phyloP scores from a whole-genome alignment of 495 filamentous ascomycete species.

The Barbatosphaeria neglecta region DNA sequence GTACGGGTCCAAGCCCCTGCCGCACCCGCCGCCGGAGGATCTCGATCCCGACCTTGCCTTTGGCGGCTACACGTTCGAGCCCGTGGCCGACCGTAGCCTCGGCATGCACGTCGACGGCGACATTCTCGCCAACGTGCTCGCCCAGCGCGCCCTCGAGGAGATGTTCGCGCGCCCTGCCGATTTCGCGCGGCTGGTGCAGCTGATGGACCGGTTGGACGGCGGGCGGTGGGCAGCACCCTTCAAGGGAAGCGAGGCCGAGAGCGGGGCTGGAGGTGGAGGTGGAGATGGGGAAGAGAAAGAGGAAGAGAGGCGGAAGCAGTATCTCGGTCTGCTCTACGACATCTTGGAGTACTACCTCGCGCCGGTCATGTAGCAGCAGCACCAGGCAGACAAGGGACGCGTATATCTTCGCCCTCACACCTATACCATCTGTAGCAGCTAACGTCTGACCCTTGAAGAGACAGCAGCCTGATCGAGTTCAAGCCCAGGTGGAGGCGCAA shows the following conservation, averaged over 20 bases:
- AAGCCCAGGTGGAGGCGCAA: too few relatives aligned
- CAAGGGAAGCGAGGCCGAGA: not conserved
- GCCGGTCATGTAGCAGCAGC: slow-evolving; percentile 28
- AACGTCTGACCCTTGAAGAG: too few relatives aligned
- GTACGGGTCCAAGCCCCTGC: slow-evolving; percentile 4
- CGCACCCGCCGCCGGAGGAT: slow-evolving; percentile 2
- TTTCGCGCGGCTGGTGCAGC: slow-evolving; percentile 14
- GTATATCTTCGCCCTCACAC: too few relatives aligned
- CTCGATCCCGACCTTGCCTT: too few relatives aligned
- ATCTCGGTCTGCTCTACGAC: slow-evolving; percentile 28
- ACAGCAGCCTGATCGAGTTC: too few relatives aligned
- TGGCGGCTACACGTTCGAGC: too few relatives aligned
- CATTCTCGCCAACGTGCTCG: slow-evolving; percentile 42
- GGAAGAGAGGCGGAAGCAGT: slow-evolving; percentile 2
- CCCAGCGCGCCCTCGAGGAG: slow-evolving; percentile 32
- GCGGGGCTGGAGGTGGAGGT: not conserved
- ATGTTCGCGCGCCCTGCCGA: slow-evolving; percentile 21
- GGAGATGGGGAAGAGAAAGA: not conserved
- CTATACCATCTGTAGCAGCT: too few relatives aligned
- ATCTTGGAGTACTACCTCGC: slow-evolving; percentile 35
- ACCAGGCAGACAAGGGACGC: too few relatives aligned
- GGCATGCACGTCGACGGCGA: slow-evolving; percentile 60
- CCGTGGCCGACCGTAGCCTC: slow-evolving; percentile 12
- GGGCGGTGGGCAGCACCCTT: slow-evolving; percentile 10
- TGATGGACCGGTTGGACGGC: slow-evolving; percentile 24